Percentiles rank a stretch among this genome's conserved stretches.
These are phyloP conservation scores for Lepiota subincarnata DNA, from an alignment of 768 basidiomycete genomes.

Conservation along the genomic window DNA sequence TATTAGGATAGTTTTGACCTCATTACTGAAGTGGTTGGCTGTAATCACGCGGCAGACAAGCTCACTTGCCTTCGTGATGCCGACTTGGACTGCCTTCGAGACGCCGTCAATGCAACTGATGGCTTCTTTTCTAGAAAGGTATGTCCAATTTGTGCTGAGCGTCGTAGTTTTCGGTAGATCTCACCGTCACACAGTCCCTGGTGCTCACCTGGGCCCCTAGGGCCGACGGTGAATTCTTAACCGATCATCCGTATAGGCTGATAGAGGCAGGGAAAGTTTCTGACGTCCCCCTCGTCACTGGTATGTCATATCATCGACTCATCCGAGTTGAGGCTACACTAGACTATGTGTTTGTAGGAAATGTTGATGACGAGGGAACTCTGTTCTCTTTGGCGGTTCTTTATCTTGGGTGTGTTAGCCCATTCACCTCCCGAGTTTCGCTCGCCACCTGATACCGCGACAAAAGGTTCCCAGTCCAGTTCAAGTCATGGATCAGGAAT, in stretches of 20 bases:
- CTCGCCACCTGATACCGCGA: not conserved
- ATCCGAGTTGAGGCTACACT: not conserved
- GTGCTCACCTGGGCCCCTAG: slow-evolving; percentile 31
- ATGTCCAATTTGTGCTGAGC: too few species aligned
- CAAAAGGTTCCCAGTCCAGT: slow-evolving; percentile 26
- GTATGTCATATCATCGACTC: slow-evolving; percentile 4
- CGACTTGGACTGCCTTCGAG: slow-evolving; percentile 18
- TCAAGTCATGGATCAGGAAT: slow-evolving; percentile 16
- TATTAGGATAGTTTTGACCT: slow-evolving; percentile 21
- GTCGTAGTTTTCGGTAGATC: too few species aligned
- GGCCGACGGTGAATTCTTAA: slow-evolving; percentile 36
- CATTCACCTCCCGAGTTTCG: not conserved
- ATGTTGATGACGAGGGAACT: slow-evolving; percentile 41
- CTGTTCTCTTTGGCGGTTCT: slow-evolving; percentile 15
- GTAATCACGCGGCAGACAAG: slow-evolving; percentile 22
- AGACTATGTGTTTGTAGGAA: slow-evolving; percentile 17
- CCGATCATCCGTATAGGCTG: slow-evolving; percentile 25
- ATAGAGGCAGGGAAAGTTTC: slow-evolving; percentile 31
- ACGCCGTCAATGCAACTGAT: slow-evolving; percentile 29
- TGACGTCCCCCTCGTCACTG: slow-evolving; percentile 20
- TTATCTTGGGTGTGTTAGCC: slow-evolving; percentile 22
- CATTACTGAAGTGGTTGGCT: slow-evolving; percentile 25
- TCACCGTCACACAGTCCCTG: slow-evolving; percentile 17
- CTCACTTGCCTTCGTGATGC: slow-evolving; percentile 29
- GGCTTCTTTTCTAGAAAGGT: slow-evolving; percentile 21